Evolutionary conservation across 2,329 filamentous ascomycete species (phyloP), one percentile per base, ranked within the genome.

Genomic region (Clonostachys sp.): DNA sequence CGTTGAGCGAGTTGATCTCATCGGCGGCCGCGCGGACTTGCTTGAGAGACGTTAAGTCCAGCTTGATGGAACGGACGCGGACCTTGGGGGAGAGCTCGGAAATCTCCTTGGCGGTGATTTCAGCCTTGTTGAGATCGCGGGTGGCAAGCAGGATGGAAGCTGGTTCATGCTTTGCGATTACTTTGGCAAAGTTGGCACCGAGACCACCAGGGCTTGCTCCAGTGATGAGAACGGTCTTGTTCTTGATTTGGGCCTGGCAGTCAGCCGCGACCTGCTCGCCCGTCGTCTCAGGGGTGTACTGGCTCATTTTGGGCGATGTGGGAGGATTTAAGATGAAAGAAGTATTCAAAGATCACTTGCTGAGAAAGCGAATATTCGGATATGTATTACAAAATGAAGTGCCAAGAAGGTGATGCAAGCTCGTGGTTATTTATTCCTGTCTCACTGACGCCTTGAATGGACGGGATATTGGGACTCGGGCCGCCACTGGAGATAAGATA

Each of bases 11-110:
- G 8, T 63, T 65, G 6, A 73, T 60, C 10, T 56, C 52, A 9
- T 51, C 53, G 3, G 66, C 67, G 0, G 67, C 64, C 3, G 50
- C 42, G 16, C 68, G 63, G 7, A 74, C 56, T 3, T 57, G 59
- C 9, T 63, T 59, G 36, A 66, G 55, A 39, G 17, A n/a, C 20
- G 63, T 66, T 24, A 73, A 63, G 41, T 70, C 65, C 30, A 69
- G 60, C 5, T 55, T 36, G 8, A 47, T 13, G 33, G 30, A n/a
- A 16, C 39, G 41, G 18, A 42, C 17, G 30, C 14, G 33, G 14
- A 42, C 41, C 10, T 47, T 33, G 36, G 44, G 35, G 17, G 14
- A 18, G 14, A 39, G 6, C 14, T 24, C 13, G 16, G 41, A n/a
- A 1, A 24, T 16, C 4, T 39, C 17, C 39, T 34, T 42, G 17